Evolutionary conservation across 2,329 filamentous ascomycete genomes (phyloP), one percentile per base, ranked within the genome.

Genomic region (Monosporascus sp.): DNA sequence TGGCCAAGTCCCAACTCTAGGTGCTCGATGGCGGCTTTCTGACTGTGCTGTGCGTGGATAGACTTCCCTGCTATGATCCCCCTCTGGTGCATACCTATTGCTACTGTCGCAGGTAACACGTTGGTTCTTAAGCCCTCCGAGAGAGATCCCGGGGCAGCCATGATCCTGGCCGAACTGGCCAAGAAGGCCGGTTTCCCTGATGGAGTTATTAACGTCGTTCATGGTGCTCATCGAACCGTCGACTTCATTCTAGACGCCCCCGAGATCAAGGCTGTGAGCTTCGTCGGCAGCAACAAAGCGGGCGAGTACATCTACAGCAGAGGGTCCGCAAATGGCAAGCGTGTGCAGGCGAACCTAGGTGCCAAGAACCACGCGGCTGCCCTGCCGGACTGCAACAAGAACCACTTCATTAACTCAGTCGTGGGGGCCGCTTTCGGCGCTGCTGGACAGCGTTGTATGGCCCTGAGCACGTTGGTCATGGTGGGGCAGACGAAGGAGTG

Each of bases 1-100:
- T 74, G 48, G 20, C 49, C 37, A 19, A 27, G 26, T 48, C 31
- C 19, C 19, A 2, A 17, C n/a, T 37, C 5, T 14, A 44, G 6
- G n/a, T n/a, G 24, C 2, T 45, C n/a, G 26, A 46, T 56, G 24
- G 49, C 53, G 20, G 48, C 17, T 40, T 35, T 50, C 60, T 61
- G 57, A 60, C 48, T 16, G 14, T 9, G 43, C 5, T 46, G 16
- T 40, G 19, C 40, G 37, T 41, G 31, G n/a, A 50, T 56, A 89
- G 86, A 94, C 78, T 94, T 94, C 74, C 89, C 89, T 44, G 89
- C 89, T 63, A 95, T 95, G 89, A 94, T 95, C 70, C 90, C 89
- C 3, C 79, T 95, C n/a, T 95, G 89, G 89, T 91, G 83, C 56
- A 91, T 95, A 57, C 90, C 89, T 40, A 88, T 94, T 63, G 89